Percentiles rank a stretch among this genome's conserved stretches.
phyloP scores from a whole-genome alignment of 2,329 filamentous ascomycete species.

The Daldinia sp. region DNA sequence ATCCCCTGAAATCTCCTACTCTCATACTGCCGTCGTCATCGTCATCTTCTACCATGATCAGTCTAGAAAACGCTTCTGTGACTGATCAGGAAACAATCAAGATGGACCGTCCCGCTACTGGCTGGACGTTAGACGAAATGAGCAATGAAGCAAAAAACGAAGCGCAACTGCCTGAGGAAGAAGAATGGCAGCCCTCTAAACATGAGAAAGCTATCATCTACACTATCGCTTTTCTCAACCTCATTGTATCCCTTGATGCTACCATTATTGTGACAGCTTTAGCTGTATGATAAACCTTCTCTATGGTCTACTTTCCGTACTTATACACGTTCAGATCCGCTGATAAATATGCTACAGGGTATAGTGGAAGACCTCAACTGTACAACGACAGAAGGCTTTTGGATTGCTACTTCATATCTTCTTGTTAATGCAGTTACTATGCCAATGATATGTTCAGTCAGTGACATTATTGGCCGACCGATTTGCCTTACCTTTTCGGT shows the following conservation, averaged over 20 bases:
- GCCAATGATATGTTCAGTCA: neutral
- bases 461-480: neutral
- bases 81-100: neutral
- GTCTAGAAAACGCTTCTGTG: no score
- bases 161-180: neutral
- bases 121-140: neutral
- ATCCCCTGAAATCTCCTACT: no score
- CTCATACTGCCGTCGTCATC: no score
- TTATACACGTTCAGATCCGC: no score
- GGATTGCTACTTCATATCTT: neutral
- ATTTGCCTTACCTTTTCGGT: neutral
- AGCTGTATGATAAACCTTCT: neutral
- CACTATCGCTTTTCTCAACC: neutral
- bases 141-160: neutral
- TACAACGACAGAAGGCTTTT: no score
- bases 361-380: no score
- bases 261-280: neutral
- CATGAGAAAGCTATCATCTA: neutral
- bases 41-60: no score
- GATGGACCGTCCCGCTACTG: neutral
- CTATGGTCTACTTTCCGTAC: no score
- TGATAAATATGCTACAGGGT: no score
- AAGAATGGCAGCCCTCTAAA: neutral
- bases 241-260: neutral
- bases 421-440: neutral